Conservation (phyloP, 805 yeast genomes). For the Torulaspora gathmanii region DNA sequence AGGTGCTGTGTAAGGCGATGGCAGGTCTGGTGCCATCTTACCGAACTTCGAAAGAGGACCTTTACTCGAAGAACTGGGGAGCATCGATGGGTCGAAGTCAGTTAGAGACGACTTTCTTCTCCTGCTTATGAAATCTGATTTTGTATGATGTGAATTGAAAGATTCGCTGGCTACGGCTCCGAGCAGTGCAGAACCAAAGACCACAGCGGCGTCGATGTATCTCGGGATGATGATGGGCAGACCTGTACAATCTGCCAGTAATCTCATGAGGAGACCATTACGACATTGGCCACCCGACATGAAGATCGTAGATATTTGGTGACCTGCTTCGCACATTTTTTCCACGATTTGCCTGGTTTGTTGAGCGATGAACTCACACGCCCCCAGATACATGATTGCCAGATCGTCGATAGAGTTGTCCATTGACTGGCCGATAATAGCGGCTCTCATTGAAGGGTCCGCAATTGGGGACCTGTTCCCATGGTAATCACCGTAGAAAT, state of each 20-base stretch:
- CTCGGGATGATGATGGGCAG: conserved; percentile 88
- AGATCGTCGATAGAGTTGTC: conserved; percentile 79
- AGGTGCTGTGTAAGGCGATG: conserved; percentile 77
- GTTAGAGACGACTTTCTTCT: conserved; percentile 19
- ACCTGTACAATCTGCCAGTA: conserved; percentile 90
- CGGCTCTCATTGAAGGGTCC: conserved; percentile 87
- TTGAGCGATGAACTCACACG: conserved; percentile 95
- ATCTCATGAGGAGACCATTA: conserved; percentile 80
- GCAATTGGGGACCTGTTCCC: conserved; percentile 98
- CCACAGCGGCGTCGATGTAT: conserved; percentile 95
- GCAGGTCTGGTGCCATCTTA: conserved; percentile 21
- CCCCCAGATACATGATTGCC: conserved; percentile 82
- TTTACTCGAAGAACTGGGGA: conserved; percentile 8
- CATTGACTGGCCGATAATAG: conserved; percentile 89
- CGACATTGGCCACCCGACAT: conserved; percentile 97
- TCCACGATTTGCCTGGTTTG: conserved; percentile 95
- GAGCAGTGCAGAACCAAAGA: conserved; percentile 88
- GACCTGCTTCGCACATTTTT: conserved; percentile 77
- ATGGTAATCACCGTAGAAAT: conserved; percentile 93
- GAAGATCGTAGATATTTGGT: conserved; percentile 66
- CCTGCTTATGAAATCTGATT: conserved; percentile 11
- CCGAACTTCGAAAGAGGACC: conserved; percentile 8
- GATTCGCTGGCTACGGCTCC: conserved; percentile 91
- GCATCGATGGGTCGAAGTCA: conserved; percentile 7
- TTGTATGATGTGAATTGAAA: conserved; percentile 35